Evolutionary conservation across 257 asterid species (phyloP), one percentile per base, ranked within the genome.

Genomic region (Handroanthus guayacan): DNA sequence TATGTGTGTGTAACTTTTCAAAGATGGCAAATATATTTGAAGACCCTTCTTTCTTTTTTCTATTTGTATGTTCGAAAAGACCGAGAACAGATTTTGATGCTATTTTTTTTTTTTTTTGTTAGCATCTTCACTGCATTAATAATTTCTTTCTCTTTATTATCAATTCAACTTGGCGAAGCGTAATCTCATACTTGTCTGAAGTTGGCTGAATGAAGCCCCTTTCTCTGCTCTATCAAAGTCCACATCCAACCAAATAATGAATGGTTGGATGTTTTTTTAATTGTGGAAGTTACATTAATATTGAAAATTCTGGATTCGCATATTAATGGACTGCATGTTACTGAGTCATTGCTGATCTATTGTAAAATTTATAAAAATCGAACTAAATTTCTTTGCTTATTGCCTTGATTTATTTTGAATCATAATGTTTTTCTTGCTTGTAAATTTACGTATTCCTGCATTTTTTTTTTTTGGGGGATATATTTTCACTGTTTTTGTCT

Each of bases 91-190:
- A 25, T 47, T 64, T 47, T 39, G 18, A 45, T 71, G 74, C 41
- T 25, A 25, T 25, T 25, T 4, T 38, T n/a, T 37, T 71, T 51
- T 11, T 16, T 51, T 68, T 60, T 47, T 55, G 58, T 71, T 68
- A 48, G 66, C 61, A 44, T 61, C 79, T 64, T 62, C 57, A 41
- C 65, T n/a, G 25, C 44, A 65, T 51, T 67, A 69, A 5, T 14
- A 47, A 9, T 71, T 6, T 66, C 12, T 69, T 6, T 14, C 9
- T 58, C 10, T 13, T 62, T 25, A 61, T 13, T 47, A 1, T 25
- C 14, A 20, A 34, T 18, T 31, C 41, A 74, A 51, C 66, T 50
- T 14, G 56, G 43, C 47, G 5, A 34, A 37, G 39, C 18, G 63
- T 51, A 65, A 48, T 41, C 55, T 36, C 75, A 18, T 7, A 25